Conservation (phyloP, 192 early-diverging fungal genomes). For the Glomus cerebriforme region DNA sequence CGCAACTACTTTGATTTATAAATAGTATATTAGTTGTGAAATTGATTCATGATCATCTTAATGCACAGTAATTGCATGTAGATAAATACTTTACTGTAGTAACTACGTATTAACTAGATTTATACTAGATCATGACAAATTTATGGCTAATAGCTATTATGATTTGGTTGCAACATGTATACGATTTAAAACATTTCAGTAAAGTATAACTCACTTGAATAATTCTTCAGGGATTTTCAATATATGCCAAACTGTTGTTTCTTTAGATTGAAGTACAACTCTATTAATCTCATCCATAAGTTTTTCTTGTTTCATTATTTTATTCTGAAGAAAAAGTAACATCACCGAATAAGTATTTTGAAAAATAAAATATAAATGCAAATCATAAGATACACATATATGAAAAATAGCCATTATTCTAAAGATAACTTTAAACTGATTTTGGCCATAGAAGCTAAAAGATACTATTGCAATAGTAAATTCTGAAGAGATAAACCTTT, state of each 20-base stretch:
- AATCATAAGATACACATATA: conserved; percentile 27
- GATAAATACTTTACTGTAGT: too few species aligned
- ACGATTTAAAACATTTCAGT: too few species aligned
- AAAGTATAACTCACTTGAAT: conserved; percentile 17
- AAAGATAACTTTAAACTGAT: conserved; percentile 17
- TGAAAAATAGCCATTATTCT: conserved; percentile 34
- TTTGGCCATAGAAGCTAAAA: conserved; percentile 27
- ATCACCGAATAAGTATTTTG: neutral
- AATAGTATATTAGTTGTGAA: too few species aligned
- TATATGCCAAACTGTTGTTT: conserved; percentile 19
- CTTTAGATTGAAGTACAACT: conserved; percentile 14
- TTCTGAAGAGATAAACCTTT: conserved; percentile 19
- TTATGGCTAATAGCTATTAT: too few species aligned
- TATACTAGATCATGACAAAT: too few species aligned
- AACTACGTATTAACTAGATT: too few species aligned
- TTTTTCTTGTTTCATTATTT: conserved; percentile 24
- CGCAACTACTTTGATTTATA: too few species aligned
- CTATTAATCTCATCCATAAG: conserved; percentile 22
- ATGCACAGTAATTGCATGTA: too few species aligned
- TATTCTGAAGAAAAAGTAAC: conserved; percentile 26
- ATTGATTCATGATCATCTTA: too few species aligned
- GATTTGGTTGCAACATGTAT: too few species aligned
- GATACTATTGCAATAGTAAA: conserved; percentile 10
- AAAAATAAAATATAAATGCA: conserved; percentile 2
- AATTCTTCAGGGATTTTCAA: conserved; percentile 18